Base-by-base conservation (phyloP, 805 yeast species). In the Teunomyces tritomae region DNA sequence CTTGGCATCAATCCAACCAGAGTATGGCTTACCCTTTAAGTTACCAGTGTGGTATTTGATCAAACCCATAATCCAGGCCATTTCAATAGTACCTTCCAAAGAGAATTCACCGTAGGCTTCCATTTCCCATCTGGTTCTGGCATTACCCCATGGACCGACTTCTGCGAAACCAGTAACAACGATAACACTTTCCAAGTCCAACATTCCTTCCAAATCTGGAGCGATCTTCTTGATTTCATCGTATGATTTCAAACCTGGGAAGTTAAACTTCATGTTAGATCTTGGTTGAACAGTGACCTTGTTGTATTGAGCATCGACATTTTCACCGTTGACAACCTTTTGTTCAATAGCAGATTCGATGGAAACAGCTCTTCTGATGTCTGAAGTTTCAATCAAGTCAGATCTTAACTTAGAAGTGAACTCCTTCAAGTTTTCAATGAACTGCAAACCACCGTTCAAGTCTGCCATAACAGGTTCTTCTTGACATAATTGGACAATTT, bases 121-220 rank as follows among this genome's bases (percentile, higher is more conserved):
- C 96, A 94, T 94, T 73, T 94, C 98, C 99, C 99, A 94, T 79
- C 99, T 84, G 48, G 99, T 94, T 80, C 98, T 87, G 33, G 99
- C 74, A 68, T 91, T 90, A 82, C 99, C 99, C 96, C 97, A 95
- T 63, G 99, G 99, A 65, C 97, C 95, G 58, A 94, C 98, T 75
- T 94, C 99, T 54, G 97, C 78, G 76, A 92, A 94, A 73, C 99
- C 99, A 41, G 99, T 92, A 51, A 94, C 92, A 55, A 94, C 99
- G 57, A 92, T 80, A 50, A 90, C 94, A 57, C 83, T 82, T 66
- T 91, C 97, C 64, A 92, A 83, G 66, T 94, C 97, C 58, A 94
- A 76, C 79, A 94, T 77, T 50, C 96, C 97, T 68, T 87, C 91
- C 61, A 94, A 78, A 48, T 88, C 84, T 48, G 89, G 84, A 52